These are phyloP conservation scores for Alternaria rosae DNA, from an alignment of 2,329 filamentous ascomycete genomes.

Conservation along the genomic window DNA sequence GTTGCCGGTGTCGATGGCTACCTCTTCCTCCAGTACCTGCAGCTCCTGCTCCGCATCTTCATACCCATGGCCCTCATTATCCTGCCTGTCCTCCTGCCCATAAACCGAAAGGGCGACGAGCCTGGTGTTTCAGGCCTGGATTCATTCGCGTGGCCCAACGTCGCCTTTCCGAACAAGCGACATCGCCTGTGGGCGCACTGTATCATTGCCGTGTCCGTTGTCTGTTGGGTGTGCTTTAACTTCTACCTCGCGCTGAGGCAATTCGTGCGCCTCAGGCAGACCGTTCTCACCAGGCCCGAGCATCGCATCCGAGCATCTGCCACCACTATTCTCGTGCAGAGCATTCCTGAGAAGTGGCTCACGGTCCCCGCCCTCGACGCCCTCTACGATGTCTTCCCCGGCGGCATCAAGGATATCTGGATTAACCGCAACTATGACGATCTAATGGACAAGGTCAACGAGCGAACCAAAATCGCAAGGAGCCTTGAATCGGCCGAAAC, in stretches of 20 bases:
- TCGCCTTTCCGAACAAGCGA: slow-evolving; percentile 67
- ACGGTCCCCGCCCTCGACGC: slow-evolving; percentile 80
- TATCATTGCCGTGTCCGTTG: slow-evolving; percentile 76
- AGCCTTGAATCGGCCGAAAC: slow-evolving; percentile 84
- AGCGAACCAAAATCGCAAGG: slow-evolving; percentile 73
- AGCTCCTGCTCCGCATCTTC: slow-evolving; percentile 89
- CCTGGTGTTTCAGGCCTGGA: slow-evolving; percentile 67
- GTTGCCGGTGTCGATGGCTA: slow-evolving; percentile 97
- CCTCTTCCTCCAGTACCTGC: slow-evolving; percentile 92
- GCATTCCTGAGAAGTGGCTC: slow-evolving; percentile 91
- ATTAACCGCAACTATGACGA: slow-evolving; percentile 89
- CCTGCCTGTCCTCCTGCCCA: slow-evolving; percentile 82
- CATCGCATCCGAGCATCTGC: slow-evolving; percentile 92
- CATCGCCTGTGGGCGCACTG: slow-evolving; percentile 84
- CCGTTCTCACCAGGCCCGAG: slow-evolving; percentile 92
- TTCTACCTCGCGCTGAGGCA: slow-evolving; percentile 86
- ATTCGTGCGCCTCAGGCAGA: slow-evolving; percentile 92
- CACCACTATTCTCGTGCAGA: slow-evolving; percentile 91
- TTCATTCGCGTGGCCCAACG: slow-evolving; percentile 85
- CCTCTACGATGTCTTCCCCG: slow-evolving; percentile 94
- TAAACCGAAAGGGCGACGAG: slow-evolving; percentile 78
- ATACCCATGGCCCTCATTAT: slow-evolving; percentile 79
- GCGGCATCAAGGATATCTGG: slow-evolving; percentile 95
- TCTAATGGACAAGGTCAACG: slow-evolving; percentile 82
- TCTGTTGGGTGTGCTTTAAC: slow-evolving; percentile 85